These are phyloP conservation scores for Xylaria sp. DNA, from an alignment of 2,329 filamentous ascomycete species.

Conservation along the genomic window DNA sequence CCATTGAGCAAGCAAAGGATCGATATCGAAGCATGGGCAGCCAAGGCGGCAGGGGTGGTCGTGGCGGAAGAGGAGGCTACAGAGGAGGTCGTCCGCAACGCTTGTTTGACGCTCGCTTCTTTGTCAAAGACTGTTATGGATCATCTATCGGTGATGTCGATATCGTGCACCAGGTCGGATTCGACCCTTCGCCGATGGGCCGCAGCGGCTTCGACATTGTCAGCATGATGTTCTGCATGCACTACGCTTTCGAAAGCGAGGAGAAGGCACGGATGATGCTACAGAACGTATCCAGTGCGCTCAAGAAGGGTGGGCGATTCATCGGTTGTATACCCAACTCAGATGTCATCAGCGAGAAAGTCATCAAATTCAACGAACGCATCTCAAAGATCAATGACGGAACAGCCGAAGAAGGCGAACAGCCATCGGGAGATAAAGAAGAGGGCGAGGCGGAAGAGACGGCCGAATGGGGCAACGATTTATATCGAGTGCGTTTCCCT, in stretches of 20 bases:
- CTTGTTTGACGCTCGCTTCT: slow-evolving; percentile 81
- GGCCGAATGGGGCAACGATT: slow-evolving; percentile 86
- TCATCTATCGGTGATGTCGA: slow-evolving; percentile 75
- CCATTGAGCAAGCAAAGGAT: slow-evolving; percentile 83
- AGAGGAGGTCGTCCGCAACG: slow-evolving; percentile 45
- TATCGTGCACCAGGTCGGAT: slow-evolving; percentile 80
- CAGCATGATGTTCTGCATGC: slow-evolving; percentile 99
- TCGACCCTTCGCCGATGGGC: slow-evolving; percentile 68
- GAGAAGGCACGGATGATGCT: slow-evolving; percentile 88
- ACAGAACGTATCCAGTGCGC: slow-evolving; percentile 77
- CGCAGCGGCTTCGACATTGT: slow-evolving; percentile 90
- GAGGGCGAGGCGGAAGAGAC: slow-evolving; percentile 59
- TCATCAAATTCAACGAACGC: slow-evolving; percentile 69
- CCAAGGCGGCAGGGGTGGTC: slow-evolving; percentile 48
- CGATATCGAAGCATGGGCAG: slow-evolving; percentile 70
- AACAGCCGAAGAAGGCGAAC: slow-evolving; percentile 21
- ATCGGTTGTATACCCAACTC: slow-evolving; percentile 97
- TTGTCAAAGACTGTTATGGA: slow-evolving; percentile 87
- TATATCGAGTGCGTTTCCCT: slow-evolving; percentile 87
- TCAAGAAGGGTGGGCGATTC: slow-evolving; percentile 93
- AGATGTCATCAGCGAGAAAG: slow-evolving; percentile 74
- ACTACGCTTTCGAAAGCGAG: slow-evolving; percentile 95
- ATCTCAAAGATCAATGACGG: slow-evolving; percentile 37
- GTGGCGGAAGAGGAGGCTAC: slow-evolving; percentile 42
- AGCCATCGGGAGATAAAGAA: slow-evolving; percentile 37